Evolutionary conservation across 108 stramenopile genomes (phyloP), one percentile per base, ranked within the genome.

Genomic region (Cyclotella cryptica): DNA sequence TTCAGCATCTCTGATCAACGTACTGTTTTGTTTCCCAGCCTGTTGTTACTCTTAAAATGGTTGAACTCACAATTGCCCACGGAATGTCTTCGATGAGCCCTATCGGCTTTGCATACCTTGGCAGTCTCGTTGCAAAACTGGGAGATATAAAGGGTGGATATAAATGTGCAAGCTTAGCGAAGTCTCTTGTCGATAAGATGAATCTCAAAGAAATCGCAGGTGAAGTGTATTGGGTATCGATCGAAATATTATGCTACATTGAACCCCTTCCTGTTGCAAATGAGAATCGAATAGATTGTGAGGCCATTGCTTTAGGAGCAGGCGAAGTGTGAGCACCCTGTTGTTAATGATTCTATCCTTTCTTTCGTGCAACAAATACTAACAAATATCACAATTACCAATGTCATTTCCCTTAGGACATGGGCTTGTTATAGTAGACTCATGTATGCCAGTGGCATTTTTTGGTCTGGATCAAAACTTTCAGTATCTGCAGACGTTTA

Each of bases 71-170:
- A 7, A 3, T 65, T 35, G 51, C 0, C 15, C 49, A 74, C 22
- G 72, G 72, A 11, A 67, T 74, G 63, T 19, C 40, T 41, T 30
- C 46, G 8, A 9, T 65, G 12, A 66, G 44, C n/a, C 51, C 72
- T 0, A 13, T 57, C 30, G 74, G 12, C 4, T 68, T 75, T 17
- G 74, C 39, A 18, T 43, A 22, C 13, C 67, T 62, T 68, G 66
- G 66, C 24, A 43, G 44, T 39, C 30, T 68, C 4, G 54, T 75
- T n/a, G 55, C 40, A 10, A 21, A 27, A 14, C 6, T 52, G 0
- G 41, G 29, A 15, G n/a, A 67, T 10, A 51, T 68, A 5, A 18
- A 10, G 17, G 68, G 57, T 10, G 74, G 66, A 15, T 68, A 68
- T 28, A 51, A 55, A 17, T 67, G 28, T 39, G 52, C 40, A 51